phyloP scores from a whole-genome alignment of 352 stramenopile genomes.

The Aphanomyces euteiches region DNA sequence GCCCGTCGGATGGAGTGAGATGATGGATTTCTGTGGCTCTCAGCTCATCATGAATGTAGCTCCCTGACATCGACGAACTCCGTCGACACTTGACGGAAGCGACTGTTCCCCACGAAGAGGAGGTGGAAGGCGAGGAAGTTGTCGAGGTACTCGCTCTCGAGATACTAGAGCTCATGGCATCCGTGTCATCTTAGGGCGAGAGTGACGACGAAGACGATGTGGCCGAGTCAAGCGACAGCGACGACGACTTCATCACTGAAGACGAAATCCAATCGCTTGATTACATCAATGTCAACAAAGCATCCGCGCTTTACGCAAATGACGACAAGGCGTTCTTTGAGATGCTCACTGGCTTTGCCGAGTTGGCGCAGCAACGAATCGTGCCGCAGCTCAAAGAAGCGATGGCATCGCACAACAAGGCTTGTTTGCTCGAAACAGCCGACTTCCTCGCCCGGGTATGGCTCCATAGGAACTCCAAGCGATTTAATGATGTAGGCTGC shows the following conservation, averaged over 20 bases:
- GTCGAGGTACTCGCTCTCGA: conserved; percentile 31
- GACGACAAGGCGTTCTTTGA: conserved; percentile 56
- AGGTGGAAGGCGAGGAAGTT: conserved; percentile 41
- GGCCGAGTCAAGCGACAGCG: conserved; percentile 2
- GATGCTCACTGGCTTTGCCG: conserved; percentile 66
- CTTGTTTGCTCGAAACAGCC: conserved; percentile 52
- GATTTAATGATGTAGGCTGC: conserved; percentile 32
- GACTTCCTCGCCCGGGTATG: conserved; percentile 57
- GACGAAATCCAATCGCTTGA: conserved; percentile 49
- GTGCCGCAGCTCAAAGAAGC: conserved; percentile 42
- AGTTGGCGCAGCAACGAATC: conserved; percentile 55
- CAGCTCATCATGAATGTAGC: not conserved
- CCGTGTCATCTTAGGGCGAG: too few relatives aligned
- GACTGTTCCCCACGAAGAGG: conserved; percentile 29
- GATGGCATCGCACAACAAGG: conserved; percentile 42
- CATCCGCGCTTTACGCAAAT: conserved; percentile 52
- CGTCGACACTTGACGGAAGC: conserved; percentile 1
- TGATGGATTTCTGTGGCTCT: too few relatives aligned
- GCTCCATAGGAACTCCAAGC: not conserved
- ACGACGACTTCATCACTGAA: conserved; percentile 41
- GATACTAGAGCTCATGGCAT: too few relatives aligned
- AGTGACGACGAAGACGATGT: conserved; percentile 6
- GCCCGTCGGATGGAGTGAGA: too few relatives aligned
- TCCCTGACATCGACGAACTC: conserved; percentile 11
- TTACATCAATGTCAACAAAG: conserved; percentile 55